A percentile compares a stretch with the other conserved stretches of the same genome.
phyloP scores from a whole-genome alignment of 2,329 filamentous ascomycete genomes.

The Microdochium bolleyi region DNA sequence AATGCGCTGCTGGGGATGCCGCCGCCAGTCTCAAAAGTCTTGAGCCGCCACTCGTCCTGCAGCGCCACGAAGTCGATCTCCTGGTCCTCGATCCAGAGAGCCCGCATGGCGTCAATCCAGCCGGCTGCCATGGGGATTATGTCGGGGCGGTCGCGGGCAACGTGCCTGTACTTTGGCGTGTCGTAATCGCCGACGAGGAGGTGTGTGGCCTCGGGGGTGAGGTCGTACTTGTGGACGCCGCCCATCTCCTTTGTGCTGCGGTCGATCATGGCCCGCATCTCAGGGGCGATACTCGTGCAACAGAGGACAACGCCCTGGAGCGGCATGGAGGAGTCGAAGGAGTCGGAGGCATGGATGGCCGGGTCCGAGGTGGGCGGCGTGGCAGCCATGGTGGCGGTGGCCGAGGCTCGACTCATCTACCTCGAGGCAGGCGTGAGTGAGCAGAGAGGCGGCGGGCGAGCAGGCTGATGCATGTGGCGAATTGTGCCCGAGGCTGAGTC shows the following conservation, averaged over 20 bases:
- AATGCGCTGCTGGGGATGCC: slow-evolving; percentile 22
- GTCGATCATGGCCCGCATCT: slow-evolving; percentile 50
- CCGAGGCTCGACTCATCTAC: background rate
- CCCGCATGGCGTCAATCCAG: slow-evolving; percentile 76
- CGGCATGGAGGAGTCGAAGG: slow-evolving; percentile 53
- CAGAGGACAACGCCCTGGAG: slow-evolving; percentile 71
- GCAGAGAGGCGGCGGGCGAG: background rate
- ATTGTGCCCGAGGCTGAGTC: no score
- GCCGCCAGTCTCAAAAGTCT: slow-evolving; percentile 50
- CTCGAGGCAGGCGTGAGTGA: background rate
- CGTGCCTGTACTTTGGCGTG: slow-evolving; percentile 92
- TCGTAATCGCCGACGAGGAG: slow-evolving; percentile 83
- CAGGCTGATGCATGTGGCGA: background rate
- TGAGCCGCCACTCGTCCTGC: slow-evolving; percentile 58
- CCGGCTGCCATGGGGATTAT: slow-evolving; percentile 73
- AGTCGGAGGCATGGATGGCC: slow-evolving; percentile 32
- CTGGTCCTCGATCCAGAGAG: slow-evolving; percentile 72
- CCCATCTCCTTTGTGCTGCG: slow-evolving; percentile 71
- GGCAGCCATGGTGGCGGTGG: background rate
- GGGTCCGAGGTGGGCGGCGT: background rate
- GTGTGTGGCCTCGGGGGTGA: slow-evolving; percentile 94
- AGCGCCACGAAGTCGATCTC: slow-evolving; percentile 65
- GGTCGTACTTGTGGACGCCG: slow-evolving; percentile 77
- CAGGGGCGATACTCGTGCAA: slow-evolving; percentile 77
- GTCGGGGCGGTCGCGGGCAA: slow-evolving; percentile 81